Conservation (phyloP, 805 yeast species). For the Saitoella complicata region DNA sequence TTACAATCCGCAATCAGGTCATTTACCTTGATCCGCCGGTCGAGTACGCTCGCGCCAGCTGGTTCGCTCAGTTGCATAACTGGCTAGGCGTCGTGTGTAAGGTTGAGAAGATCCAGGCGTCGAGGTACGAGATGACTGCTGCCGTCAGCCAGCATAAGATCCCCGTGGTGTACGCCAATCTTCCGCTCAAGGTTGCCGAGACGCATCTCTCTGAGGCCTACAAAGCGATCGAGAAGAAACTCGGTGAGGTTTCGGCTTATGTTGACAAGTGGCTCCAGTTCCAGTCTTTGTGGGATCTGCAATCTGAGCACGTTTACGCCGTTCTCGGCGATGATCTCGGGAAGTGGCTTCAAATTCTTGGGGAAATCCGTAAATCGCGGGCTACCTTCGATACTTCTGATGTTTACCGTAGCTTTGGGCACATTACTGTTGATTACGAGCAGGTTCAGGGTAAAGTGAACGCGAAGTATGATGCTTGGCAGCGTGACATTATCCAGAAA, state of each 20-base stretch:
- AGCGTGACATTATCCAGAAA: constrained; percentile 26
- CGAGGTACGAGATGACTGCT: constrained; percentile 6
- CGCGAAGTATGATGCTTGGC: constrained; percentile 46
- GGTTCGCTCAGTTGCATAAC: constrained; percentile 12
- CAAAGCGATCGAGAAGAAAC: constrained; percentile 21
- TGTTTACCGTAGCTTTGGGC: constrained; percentile 26
- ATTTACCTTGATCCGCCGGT: constrained; percentile 18
- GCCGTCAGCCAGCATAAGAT: neutral
- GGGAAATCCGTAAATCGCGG: constrained; percentile 29
- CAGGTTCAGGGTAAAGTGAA: constrained; percentile 38
- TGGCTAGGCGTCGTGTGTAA: constrained; percentile 9
- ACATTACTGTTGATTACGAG: constrained; percentile 29
- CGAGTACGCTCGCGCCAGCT: constrained; percentile 12
- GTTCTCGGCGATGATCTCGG: constrained; percentile 23
- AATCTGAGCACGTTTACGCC: constrained; percentile 25
- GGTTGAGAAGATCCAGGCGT: constrained; percentile 9
- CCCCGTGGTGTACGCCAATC: neutral
- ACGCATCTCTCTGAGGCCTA: constrained; percentile 7
- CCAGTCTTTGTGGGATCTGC: constrained; percentile 45
- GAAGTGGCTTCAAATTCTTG: constrained; percentile 34
- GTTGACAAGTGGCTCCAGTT: constrained; percentile 36
- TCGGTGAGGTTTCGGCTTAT: constrained; percentile 23
- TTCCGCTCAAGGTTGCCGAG: constrained; percentile 3
- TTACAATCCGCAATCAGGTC: constrained; percentile 16
- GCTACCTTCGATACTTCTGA: constrained; percentile 36